Conservation (phyloP, 1,139 yeast species). For the Geotrichum cucujoidarum region DNA sequence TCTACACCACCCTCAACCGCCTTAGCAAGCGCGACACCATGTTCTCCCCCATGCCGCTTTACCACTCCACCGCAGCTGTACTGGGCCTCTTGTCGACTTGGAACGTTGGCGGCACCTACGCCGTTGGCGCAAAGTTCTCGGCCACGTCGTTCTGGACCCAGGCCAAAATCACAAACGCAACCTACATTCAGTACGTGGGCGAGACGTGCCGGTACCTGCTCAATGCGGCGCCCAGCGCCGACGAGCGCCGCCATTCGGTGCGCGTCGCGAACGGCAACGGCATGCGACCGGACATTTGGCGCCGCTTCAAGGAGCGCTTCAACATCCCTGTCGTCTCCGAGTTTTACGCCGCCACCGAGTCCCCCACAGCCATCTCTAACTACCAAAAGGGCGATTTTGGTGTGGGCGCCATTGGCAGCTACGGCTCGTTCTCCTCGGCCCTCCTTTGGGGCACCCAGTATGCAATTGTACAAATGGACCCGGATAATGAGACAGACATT, state of each 20-base stretch:
- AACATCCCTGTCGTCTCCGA: conserved; percentile 75
- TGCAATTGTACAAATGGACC: conserved; percentile 52
- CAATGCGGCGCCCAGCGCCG: conserved; percentile 60
- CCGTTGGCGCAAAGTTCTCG: conserved; percentile 77
- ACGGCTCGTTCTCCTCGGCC: conserved; percentile 46
- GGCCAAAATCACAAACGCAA: conserved; percentile 63
- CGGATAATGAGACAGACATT: conserved; percentile 68
- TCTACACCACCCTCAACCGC: conserved; percentile 68
- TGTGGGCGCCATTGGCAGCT: conserved; percentile 83
- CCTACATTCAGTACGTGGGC: conserved; percentile 90
- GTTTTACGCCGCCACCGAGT: conserved; percentile 91
- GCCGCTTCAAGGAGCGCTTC: conserved; percentile 69
- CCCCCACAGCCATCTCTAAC: conserved; percentile 85
- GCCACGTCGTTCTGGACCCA: conserved; percentile 90
- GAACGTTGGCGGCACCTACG: conserved; percentile 61
- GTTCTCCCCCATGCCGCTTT: conserved; percentile 91
- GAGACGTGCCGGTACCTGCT: conserved; percentile 87
- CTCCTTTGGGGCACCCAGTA: conserved; percentile 39
- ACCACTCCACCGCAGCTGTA: conserved; percentile 91
- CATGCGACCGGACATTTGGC: conserved; percentile 88
- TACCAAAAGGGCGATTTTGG: conserved; percentile 76
- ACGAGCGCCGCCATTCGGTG: conserved; percentile 63
- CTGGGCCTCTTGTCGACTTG: conserved; percentile 76
- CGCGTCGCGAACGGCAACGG: conserved; percentile 89
- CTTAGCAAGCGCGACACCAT: conserved; percentile 53